Percentiles rank a stretch among this genome's conserved stretches.
phyloP scores from a whole-genome alignment of 805 yeast genomes.

The Candida boidinii region DNA sequence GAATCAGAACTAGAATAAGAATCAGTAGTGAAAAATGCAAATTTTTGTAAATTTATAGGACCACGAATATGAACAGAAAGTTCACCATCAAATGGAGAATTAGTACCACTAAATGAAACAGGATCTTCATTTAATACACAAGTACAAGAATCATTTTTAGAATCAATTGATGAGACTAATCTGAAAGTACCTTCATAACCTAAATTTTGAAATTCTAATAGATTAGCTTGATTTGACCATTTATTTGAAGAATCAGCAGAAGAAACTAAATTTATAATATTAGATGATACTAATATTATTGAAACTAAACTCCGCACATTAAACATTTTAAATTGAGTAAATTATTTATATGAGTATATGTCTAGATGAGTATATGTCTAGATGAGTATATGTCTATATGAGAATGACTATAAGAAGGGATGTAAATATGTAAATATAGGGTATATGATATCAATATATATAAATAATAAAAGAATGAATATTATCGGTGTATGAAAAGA shows the following conservation, averaged over 20 bases:
- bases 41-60: conserved; percentile 51
- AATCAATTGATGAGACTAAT: conserved; percentile 35
- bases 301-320: no score
- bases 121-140: conserved; percentile 32
- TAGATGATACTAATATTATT: no score
- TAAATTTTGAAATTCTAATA: conserved; percentile 41
- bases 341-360: no score
- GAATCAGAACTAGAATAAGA: conserved; percentile 28
- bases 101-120: conserved; percentile 43
- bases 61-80: conserved; percentile 76
- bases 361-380: no score
- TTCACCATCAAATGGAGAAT: conserved; percentile 61
- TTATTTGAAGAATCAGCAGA: conserved; percentile 4
- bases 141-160: conserved; percentile 36
- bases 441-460: no score
- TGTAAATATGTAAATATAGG: no score
- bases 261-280: no score
- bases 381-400: no score
- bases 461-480: no score
- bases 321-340: no score
- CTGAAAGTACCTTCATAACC: conserved; percentile 48
- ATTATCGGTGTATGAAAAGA: no score
- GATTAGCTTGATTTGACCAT: conserved; percentile 25
- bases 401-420: no score
- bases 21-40: conserved; percentile 51